Base-by-base conservation (phyloP, 768 basidiomycete genomes). In the Boletus vinaceobasis region DNA sequence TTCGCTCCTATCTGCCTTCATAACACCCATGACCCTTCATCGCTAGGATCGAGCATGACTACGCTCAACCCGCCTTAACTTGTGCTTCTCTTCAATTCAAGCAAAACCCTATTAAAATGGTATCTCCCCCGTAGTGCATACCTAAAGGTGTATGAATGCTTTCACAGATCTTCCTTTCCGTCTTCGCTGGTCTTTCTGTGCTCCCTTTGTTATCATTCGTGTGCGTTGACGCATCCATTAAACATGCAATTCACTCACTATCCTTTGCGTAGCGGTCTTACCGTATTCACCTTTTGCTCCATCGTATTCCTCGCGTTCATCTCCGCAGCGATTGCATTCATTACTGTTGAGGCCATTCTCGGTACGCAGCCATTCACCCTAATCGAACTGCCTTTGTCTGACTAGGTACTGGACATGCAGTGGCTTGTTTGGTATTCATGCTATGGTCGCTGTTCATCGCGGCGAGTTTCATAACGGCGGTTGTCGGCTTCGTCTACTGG, bases 41-140 rank as follows among this genome's bases (percentile, higher is more conserved):
- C 19, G 3, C 21, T 43, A 80, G 79, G 43, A 75, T 80, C 43
- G 79, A 80, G 59, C 66, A 70, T 27, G 61, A 71, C 21, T 79
- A 78, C 58, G 79, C 72, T 6, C 76, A 74, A 19, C 79, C 79
- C 31, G 66, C 74, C 38, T 50, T 77, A 31, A 64, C 50, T 26
- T 43, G 55, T 42, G 36, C 45, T 21, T 59, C 61, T 33, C n/a
- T 50, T 26, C 59, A 58, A 32, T 66, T 70, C 35, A 58, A 35
- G 51, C 57, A 61, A 50, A 66, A 52, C 1, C 70, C 69, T 8
- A 44, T 71, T 2, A 50, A 47, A 21, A 63, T 70, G 68, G 69
- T 70, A 50, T 44, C 26, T 42, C 21, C 44, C n/a, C 5, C 39
- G 13, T 29, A 27, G 33, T 21, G 13, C 17, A 6, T 32, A 14